Base-by-base conservation (phyloP, 2,329 filamentous ascomycete genomes). In the Orbilia brochopaga region DNA sequence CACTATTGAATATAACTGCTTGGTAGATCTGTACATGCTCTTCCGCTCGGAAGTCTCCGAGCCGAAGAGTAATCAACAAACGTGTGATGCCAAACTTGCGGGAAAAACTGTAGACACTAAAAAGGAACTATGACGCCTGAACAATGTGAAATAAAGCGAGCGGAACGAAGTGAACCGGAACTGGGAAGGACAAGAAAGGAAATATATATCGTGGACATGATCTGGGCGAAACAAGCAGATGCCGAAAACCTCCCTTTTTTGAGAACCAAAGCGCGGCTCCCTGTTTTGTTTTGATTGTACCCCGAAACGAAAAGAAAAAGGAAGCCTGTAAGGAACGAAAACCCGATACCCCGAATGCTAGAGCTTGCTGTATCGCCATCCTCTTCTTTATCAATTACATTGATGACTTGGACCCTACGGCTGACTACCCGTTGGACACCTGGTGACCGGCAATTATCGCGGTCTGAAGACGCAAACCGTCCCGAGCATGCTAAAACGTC, bases 61-160 rank as follows among this genome's bases (percentile, higher is more conserved):
- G 30, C 57, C 23, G 24, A 62, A 58, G 37, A 58, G 58, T 63
- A 53, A 35, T 58, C 27, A 8, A 32, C 27, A 51, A 53, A 59
- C 27, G 50, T 54, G 15, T 19, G 19, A 57, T 69, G 40, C 23
- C 44, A 44, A 32, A 32, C 27, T 8, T 32, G 27, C 27, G 58
- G 17, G n/a, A 50, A 44, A 35, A 42, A 40, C 35, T 15, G 40
- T 65, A 65, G 60, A 72, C 52, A 72, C 67, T 65, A 57, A 61
- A 62, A 48, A 17, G 19, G 19, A 64, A 64, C 19, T 55, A 65
- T 72, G 67, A 72, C 67, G 67, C 67, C 67, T 72, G 64, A 27
- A 72, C 67, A 53, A 72, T 72, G 67, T 72, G 60, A 65, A 58
- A 42, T 37, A 35, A 44, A 65, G 56, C 44, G 67, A 72, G 53